Base-by-base conservation (phyloP, 371 early-diverging fungal species). In the Synchytrium microbalum region DNA sequence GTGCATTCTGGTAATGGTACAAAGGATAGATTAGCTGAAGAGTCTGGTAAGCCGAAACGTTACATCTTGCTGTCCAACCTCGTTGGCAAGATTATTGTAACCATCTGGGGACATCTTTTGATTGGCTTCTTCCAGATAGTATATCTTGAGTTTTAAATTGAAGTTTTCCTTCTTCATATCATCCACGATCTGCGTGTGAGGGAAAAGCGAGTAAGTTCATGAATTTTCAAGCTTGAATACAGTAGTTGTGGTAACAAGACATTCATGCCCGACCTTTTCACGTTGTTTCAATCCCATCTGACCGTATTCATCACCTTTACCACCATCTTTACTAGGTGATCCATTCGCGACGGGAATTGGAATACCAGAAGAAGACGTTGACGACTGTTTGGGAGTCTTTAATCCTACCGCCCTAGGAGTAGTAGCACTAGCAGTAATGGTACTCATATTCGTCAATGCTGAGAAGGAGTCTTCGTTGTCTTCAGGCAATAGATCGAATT, bases 91-190 rank as follows among this genome's bases (percentile, higher is more conserved):
- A 51, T 79, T 73, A 8, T 82, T 81, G 53, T 80, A 68, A 53
- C 82, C 77, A 33, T 82, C 84, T 1, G 87, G 86, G 3, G 86
- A 81, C 28, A 80, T 55, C 54, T 84, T 76, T 23, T 70, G 74
- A 23, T 87, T 63, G 5, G 79, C 69, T 51, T 88, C 82, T 62
- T 88, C 84, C 64, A 87, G 64, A 66, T 75, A 85, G 67, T 84
- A 88, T 3, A 86, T 76, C 30, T 82, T 79, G 64, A 90, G 69
- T 62, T 87, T 87, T 60, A 89, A 76, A 53, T 77, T 76, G 64
- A 88, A 88, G 65, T 82, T 86, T 30, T 87, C 88, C 70, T 87
- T 88, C 33, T 80, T 80, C 31, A 88, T 70, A 3, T 67, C 73
- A 65, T 90, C 89, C 58, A 90, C 78, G 0, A 81, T 74, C 90